These are phyloP conservation scores for Pyrenochaeta sp. DNA, from an alignment of 2,329 filamentous ascomycete genomes.

Conservation along the genomic window DNA sequence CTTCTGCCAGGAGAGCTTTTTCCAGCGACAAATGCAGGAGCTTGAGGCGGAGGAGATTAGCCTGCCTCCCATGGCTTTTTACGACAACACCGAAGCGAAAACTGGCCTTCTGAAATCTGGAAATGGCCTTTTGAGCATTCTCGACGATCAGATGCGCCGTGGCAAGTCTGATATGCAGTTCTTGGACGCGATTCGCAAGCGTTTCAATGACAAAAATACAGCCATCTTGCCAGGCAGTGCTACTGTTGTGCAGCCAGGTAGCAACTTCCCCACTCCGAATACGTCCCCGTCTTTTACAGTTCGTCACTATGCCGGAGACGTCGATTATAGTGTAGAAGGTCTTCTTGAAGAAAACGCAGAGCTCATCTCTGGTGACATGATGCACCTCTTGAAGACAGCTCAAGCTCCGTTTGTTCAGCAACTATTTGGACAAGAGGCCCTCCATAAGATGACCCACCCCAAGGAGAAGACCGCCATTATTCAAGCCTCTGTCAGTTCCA, in stretches of 20 bases:
- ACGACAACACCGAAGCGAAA: conserved; percentile 95
- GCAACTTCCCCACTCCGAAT: conserved; percentile 89
- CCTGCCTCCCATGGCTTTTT: conserved; percentile 92
- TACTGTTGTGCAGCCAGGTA: conserved; percentile 80
- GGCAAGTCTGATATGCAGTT: conserved; percentile 90
- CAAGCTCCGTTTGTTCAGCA: conserved; percentile 89
- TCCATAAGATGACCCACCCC: conserved; percentile 93
- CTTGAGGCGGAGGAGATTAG: conserved; percentile 93
- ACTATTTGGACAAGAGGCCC: conserved; percentile 93
- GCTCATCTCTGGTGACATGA: conserved; percentile 91
- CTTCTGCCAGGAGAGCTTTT: conserved; percentile 93
- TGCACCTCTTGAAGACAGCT: conserved; percentile 89
- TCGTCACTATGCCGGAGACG: conserved; percentile 94
- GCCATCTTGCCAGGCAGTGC: conserved; percentile 82
- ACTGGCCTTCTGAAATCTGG: conserved; percentile 90
- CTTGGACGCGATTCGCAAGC: conserved; percentile 87
- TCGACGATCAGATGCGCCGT: conserved; percentile 93
- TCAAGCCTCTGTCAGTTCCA: conserved; percentile 95
- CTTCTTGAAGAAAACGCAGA: conserved; percentile 96
- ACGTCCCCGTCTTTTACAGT: conserved; percentile 83
- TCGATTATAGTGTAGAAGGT: conserved; percentile 89
- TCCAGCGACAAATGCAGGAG: conserved; percentile 91
- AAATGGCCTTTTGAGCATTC: conserved; percentile 90
- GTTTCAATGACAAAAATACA: conserved; percentile 93
- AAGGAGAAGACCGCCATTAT: conserved; percentile 90